Percentiles rank a stretch among this genome's conserved stretches.
Evolutionary conservation across 1,284 basidiomycete genomes (phyloP).

Genomic region (Xerocomus nothofagi): DNA sequence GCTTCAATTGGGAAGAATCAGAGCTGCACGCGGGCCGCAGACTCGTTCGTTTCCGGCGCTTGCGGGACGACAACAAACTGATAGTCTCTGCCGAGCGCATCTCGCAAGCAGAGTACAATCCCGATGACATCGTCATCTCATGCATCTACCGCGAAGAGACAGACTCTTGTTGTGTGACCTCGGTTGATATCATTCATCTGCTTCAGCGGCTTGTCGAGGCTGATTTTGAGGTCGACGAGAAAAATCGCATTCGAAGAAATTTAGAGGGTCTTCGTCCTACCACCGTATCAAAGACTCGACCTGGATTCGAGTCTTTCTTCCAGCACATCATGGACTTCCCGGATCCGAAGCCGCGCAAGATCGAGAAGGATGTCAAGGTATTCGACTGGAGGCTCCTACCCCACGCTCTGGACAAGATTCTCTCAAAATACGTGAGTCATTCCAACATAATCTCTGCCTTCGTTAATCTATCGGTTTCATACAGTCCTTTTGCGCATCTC

Average conservation of each 20-base stretch:
- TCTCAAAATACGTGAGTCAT: slow-evolving; percentile 87
- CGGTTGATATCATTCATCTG: slow-evolving; percentile 92
- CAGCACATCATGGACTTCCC: slow-evolving; percentile 95
- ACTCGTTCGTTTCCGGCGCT: slow-evolving; percentile 67
- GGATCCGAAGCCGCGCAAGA: slow-evolving; percentile 91
- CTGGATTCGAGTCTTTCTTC: slow-evolving; percentile 84
- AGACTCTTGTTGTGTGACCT: slow-evolving; percentile 85
- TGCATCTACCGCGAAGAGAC: slow-evolving; percentile 88
- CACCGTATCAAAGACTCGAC: slow-evolving; percentile 87
- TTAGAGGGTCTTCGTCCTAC: slow-evolving; percentile 90
- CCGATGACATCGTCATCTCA: slow-evolving; percentile 68
- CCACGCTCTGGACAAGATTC: slow-evolving; percentile 86
- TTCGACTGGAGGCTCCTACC: slow-evolving; percentile 89
- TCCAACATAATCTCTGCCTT: not conserved
- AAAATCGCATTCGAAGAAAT: slow-evolving; percentile 93
- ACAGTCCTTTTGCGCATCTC: slow-evolving; percentile 46
- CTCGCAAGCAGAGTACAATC: slow-evolving; percentile 55
- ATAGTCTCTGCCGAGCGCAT: slow-evolving; percentile 66
- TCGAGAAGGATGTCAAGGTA: slow-evolving; percentile 97
- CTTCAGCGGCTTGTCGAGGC: slow-evolving; percentile 85
- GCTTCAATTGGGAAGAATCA: slow-evolving; percentile 53
- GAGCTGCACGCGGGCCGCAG: slow-evolving; percentile 64
- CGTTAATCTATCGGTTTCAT: slow-evolving; percentile 13
- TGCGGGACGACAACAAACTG: slow-evolving; percentile 60
- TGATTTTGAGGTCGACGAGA: slow-evolving; percentile 91